These are phyloP conservation scores for Aspergillus sp. DNA, from an alignment of 2,329 filamentous ascomycete genomes.

Conservation along the genomic window DNA sequence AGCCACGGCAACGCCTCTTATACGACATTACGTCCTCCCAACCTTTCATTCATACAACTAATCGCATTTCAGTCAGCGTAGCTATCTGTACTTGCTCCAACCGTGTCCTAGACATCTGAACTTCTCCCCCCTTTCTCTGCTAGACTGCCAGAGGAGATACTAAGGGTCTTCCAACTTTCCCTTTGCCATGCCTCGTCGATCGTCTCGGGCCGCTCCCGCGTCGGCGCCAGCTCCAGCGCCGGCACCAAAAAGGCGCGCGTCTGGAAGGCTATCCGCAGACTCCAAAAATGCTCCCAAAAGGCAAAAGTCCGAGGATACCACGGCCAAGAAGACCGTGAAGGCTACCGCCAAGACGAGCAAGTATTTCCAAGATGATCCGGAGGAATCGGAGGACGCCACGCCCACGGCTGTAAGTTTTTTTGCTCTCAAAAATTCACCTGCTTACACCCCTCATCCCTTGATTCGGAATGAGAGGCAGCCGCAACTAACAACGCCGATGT, in stretches of 20 bases:
- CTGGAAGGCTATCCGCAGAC: constrained; percentile 29
- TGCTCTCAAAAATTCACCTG: not conserved
- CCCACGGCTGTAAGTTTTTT: constrained; percentile 9
- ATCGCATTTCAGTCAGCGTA: constrained; percentile 1
- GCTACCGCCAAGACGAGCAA: constrained; percentile 51
- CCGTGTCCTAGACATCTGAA: not conserved
- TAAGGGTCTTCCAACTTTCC: not conserved
- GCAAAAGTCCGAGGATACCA: constrained; percentile 27
- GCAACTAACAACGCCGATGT: not conserved
- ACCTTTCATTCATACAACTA: not conserved
- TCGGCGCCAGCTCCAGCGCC: constrained; percentile 29
- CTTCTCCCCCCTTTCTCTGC: not conserved
- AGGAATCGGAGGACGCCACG: constrained; percentile 29
- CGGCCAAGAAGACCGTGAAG: constrained; percentile 21
- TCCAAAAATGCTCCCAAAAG: constrained; percentile 30
- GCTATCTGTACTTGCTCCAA: constrained; percentile 8
- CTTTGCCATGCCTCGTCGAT: constrained; percentile 36
- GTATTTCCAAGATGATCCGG: constrained; percentile 47
- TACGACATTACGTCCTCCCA: constrained; percentile 5
- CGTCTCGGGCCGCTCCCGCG: constrained; percentile 37
- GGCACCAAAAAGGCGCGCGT: constrained; percentile 36
- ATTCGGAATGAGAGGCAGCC: constrained; percentile 5
- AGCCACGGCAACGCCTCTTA: constrained; percentile 5
- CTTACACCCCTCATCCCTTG: constrained; percentile 2
- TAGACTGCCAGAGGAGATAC: not conserved